Base-by-base conservation (phyloP, 2,329 filamentous ascomycete species). In the Fusarium nurragi region DNA sequence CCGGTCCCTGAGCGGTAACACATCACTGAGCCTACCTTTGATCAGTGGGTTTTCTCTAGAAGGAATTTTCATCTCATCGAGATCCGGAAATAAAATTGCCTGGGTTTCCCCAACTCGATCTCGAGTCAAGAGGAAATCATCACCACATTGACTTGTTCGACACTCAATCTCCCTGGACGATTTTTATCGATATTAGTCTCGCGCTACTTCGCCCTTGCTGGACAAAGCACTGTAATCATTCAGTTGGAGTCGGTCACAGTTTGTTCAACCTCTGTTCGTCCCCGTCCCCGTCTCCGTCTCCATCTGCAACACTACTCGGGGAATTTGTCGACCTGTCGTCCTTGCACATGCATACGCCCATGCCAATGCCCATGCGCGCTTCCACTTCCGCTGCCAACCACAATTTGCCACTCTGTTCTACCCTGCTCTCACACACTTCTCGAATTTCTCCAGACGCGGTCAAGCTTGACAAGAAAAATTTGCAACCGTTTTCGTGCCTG, bases 371-470 rank as follows among this genome's bases (percentile, higher is more conserved):
- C 68, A 64, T 61, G 51, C 61, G 48, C 59, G 55, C 46, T 64
- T 59, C 57, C 52, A 64, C 58, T 46, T 59, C 45, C 59, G 59
- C 45, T 60, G 56, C 57, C 53, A 56, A 60, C 56, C 54, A 61
- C 47, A 72, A 67, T 72, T 72, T 72, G 69, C 69, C 69, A 72
- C 69, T 54, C 58, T 55, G 44, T 60, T 54, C 60, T 51, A 70
- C 69, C 69, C 69, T 71, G 67, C 63, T 50, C 66, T 71, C 65
- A 63, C 69, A 69, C 69, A 68, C 56, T 68, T 69, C 64, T 69
- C 49, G 69, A 68, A 64, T 52, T 66, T 61, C 54, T 70, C 66
- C 54, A 65, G 58, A 48, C 58, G 48, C 59, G 68, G 67, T 59
- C 61, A 66, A 60, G 64, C 53, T 54, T 49, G 43, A 65, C 56